Conservation (phyloP, 208 protist genomes). For the Phytomonas serpens region DNA sequence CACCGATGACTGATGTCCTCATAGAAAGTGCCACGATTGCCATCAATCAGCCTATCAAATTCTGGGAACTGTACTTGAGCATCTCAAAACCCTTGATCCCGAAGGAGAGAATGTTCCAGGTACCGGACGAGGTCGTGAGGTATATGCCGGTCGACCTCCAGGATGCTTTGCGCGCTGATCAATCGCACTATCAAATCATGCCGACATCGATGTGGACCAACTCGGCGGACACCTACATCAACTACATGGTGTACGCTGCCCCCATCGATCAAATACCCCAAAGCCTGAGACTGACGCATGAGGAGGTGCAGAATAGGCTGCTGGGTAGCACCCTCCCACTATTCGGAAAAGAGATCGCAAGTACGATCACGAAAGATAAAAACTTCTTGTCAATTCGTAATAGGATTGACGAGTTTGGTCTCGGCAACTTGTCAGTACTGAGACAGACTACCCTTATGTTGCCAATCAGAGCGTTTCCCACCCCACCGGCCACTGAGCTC, state of each 20-base stretch:
- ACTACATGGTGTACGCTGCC: background rate
- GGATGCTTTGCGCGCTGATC: background rate
- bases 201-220: background rate
- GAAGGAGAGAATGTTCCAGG: background rate
- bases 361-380: too few species aligned
- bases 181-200: background rate
- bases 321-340: background rate
- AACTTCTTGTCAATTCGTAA: too few species aligned
- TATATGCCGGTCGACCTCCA: background rate
- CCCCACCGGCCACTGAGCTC: background rate
- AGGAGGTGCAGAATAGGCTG: background rate
- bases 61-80: background rate
- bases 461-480: background rate
- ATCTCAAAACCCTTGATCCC: background rate
- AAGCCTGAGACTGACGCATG: background rate
- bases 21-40: background rate
- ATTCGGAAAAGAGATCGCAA: background rate
- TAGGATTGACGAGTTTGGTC: too few species aligned
- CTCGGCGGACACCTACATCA: background rate
- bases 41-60: background rate
- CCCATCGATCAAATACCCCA: background rate
- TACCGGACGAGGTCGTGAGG: background rate
- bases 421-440: too few species aligned
- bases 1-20: background rate
- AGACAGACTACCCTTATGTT: too few species aligned